Percentiles rank a stretch among this genome's conserved stretches.
Evolutionary conservation across 768 basidiomycete species (phyloP).

Genomic region (Russula sp.): DNA sequence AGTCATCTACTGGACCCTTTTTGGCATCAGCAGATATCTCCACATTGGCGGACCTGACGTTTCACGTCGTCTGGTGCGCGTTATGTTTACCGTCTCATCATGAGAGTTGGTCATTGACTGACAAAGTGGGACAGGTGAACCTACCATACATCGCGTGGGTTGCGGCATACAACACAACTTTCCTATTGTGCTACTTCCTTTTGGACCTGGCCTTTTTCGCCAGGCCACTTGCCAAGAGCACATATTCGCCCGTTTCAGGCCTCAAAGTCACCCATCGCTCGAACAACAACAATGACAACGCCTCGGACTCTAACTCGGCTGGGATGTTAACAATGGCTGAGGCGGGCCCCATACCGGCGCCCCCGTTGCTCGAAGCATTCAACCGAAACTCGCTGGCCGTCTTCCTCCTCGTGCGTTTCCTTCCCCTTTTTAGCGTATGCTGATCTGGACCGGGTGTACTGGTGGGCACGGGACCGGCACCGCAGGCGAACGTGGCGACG

Average conservation of each 20-base stretch:
- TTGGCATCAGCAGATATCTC: constrained; percentile 34
- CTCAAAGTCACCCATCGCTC: constrained; percentile 26
- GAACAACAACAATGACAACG: not conserved
- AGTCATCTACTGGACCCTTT: constrained; percentile 66
- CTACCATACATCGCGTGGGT: constrained; percentile 86
- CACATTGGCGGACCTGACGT: constrained; percentile 35
- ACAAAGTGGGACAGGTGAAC: constrained; percentile 56
- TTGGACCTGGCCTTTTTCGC: constrained; percentile 69
- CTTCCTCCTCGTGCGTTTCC: constrained; percentile 67
- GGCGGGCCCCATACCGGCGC: constrained; percentile 30
- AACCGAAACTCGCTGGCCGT: constrained; percentile 73
- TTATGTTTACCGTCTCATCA: not conserved
- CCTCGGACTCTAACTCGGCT: not conserved
- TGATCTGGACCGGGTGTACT: not conserved
- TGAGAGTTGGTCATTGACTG: not conserved
- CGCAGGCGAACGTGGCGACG: constrained; percentile 80
- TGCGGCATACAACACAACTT: constrained; percentile 79
- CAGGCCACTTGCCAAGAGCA: constrained; percentile 29
- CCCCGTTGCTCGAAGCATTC: constrained; percentile 64
- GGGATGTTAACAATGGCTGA: constrained; percentile 21
- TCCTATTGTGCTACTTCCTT: constrained; percentile 72
- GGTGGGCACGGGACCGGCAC: not conserved
- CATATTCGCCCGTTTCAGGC: constrained; percentile 32
- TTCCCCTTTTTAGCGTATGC: not conserved
- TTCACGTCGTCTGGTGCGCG: constrained; percentile 55